Conservation (phyloP, 1,139 yeast genomes). For the Diutina ranongensis region DNA sequence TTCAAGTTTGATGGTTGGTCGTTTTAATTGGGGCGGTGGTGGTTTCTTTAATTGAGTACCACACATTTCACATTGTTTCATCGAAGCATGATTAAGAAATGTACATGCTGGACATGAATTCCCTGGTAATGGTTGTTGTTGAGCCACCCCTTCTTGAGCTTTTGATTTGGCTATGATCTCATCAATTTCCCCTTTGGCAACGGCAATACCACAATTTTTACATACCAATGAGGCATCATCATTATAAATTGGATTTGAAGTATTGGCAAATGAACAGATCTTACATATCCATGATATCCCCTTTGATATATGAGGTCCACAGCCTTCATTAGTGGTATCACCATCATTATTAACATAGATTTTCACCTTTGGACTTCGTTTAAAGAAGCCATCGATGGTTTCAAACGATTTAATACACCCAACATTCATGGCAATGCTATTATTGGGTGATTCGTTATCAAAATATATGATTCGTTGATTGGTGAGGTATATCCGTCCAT, state of each 20-base stretch:
- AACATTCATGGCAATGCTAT: conserved; percentile 42
- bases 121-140: background rate
- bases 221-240: conserved; percentile 28
- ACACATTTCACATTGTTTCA: conserved; percentile 78
- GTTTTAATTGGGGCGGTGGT: conserved; percentile 9
- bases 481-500: conserved; percentile 73
- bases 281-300: conserved; percentile 57
- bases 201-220: conserved; percentile 61
- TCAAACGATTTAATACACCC: conserved; percentile 32
- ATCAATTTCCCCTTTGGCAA: conserved; percentile 6
- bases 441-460: conserved; percentile 30
- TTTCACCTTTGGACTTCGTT: conserved; percentile 69
- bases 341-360: conserved; percentile 13
- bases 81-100: conserved; percentile 70
- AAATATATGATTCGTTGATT: conserved; percentile 62
- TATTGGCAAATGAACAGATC: conserved; percentile 67
- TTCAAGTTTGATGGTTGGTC: conserved; percentile 8
- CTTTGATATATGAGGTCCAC: background rate
- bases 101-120: conserved; percentile 67
- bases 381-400: conserved; percentile 51
- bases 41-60: conserved; percentile 29
- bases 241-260: conserved; percentile 21
- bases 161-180: conserved; percentile 1
- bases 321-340: conserved; percentile 4
- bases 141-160: background rate